These are phyloP conservation scores for Rhodotorula sp. DNA, from an alignment of 1,284 basidiomycete genomes.

Conservation along the genomic window DNA sequence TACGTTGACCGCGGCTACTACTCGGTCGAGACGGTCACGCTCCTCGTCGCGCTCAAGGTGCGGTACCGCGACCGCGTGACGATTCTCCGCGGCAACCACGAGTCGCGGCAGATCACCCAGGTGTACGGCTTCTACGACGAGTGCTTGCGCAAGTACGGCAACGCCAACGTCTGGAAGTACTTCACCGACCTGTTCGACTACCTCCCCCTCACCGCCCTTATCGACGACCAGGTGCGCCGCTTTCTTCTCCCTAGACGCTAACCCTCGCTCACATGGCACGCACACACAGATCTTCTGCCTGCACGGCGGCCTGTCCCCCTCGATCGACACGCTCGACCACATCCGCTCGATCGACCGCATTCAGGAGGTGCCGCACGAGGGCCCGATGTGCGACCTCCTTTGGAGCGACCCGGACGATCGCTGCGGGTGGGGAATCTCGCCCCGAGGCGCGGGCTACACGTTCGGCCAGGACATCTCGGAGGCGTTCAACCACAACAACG, in stretches of 20 bases:
- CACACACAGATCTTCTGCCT: constrained; percentile 91
- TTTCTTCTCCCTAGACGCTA: background rate
- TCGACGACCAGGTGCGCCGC: constrained; percentile 90
- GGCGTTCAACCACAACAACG: constrained; percentile 99
- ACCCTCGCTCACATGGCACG: background rate
- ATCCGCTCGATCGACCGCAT: constrained; percentile 97
- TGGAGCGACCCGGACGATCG: constrained; percentile 99
- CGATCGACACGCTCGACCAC: constrained; percentile 98
- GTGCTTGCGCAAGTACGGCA: constrained; percentile 98
- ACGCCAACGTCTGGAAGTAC: constrained; percentile 99
- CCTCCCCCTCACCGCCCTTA: constrained; percentile 92
- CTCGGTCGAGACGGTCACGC: constrained; percentile 97
- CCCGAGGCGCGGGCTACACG: constrained; percentile 97
- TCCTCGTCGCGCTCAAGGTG: constrained; percentile 97
- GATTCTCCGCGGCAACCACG: constrained; percentile 97
- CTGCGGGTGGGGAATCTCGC: constrained; percentile 99
- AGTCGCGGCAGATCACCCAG: constrained; percentile 98
- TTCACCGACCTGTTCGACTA: constrained; percentile 99
- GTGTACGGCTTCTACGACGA: constrained; percentile 99
- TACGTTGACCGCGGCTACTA: constrained; percentile 99
- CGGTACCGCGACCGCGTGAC: constrained; percentile 98
- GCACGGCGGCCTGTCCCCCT: constrained; percentile 96
- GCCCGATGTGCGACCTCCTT: constrained; percentile 97
- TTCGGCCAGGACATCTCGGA: constrained; percentile 99
- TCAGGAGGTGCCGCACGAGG: constrained; percentile 98